Conservation (phyloP, 352 stramenopile genomes). For the Phytophthora hybrid region DNA sequence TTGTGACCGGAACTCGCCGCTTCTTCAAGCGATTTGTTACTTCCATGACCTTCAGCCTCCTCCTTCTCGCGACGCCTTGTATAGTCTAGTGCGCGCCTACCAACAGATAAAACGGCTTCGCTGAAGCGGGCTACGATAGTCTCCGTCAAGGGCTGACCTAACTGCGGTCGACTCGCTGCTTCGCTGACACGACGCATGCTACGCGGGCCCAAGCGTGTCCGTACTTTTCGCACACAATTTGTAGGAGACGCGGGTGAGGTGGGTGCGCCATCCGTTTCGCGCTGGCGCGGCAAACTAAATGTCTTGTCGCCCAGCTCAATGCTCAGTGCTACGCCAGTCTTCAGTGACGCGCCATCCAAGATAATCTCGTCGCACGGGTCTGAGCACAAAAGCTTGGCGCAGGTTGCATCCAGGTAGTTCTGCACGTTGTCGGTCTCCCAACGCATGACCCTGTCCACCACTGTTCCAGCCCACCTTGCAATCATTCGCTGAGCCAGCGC, state of each 20-base stretch:
- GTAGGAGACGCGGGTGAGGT: constrained; percentile 7
- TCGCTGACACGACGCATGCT: constrained; percentile 57
- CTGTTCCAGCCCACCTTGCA: constrained; percentile 70
- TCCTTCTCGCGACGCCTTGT: constrained; percentile 42
- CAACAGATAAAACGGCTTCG: constrained; percentile 69
- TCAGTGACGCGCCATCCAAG: constrained; percentile 81
- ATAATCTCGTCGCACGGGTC: constrained; percentile 89
- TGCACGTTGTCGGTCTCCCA: constrained; percentile 86
- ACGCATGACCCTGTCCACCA: constrained; percentile 71
- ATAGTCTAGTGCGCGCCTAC: constrained; percentile 63
- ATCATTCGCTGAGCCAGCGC: constrained; percentile 84
- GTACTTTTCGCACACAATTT: constrained; percentile 21
- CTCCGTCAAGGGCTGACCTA: constrained; percentile 71
- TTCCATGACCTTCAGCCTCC: constrained; percentile 7
- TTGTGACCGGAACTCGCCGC: not conserved
- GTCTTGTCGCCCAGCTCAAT: constrained; percentile 64
- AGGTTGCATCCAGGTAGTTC: constrained; percentile 79
- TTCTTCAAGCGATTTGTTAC: constrained; percentile 19
- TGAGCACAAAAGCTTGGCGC: constrained; percentile 85
- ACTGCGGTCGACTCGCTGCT: constrained; percentile 55
- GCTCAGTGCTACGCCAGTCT: constrained; percentile 77
- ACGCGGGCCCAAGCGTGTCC: constrained; percentile 18
- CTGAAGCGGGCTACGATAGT: constrained; percentile 71
- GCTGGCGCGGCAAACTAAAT: constrained; percentile 46
- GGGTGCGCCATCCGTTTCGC: constrained; percentile 29